Conservation (phyloP, 2,329 filamentous ascomycete species). For the Plectosphaerella sp. region DNA sequence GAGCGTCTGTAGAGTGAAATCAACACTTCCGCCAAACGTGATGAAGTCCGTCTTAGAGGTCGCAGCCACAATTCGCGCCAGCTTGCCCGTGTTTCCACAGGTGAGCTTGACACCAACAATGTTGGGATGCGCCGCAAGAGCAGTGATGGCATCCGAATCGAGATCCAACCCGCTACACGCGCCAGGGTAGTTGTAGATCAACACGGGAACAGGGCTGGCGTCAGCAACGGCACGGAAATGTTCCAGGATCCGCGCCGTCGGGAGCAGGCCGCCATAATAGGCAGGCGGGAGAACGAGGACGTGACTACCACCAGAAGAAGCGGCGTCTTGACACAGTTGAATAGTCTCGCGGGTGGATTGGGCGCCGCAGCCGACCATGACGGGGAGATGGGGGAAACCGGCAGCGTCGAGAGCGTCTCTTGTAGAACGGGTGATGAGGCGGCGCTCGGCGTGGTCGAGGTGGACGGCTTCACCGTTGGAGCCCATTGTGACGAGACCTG, state of each 20-base stretch:
- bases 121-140: constrained; percentile 56
- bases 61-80: constrained; percentile 58
- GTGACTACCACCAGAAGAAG: constrained; percentile 66
- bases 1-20: constrained; percentile 69
- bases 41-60: constrained; percentile 52
- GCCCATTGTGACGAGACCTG: constrained; percentile 72
- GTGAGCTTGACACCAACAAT: constrained; percentile 68
- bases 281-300: constrained; percentile 71
- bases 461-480: constrained; percentile 83
- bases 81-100: constrained; percentile 66
- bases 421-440: constrained; percentile 63
- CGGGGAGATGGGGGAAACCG: constrained; percentile 60
- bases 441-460: constrained; percentile 65
- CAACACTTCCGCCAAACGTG: constrained; percentile 67
- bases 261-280: constrained; percentile 69
- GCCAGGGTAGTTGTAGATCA: constrained; percentile 68
- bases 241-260: constrained; percentile 54
- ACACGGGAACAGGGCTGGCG: constrained; percentile 57
- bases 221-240: constrained; percentile 65
- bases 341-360: constrained; percentile 74
- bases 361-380: constrained; percentile 73
- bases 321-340: constrained; percentile 64
- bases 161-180: constrained; percentile 61
- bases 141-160: constrained; percentile 57
- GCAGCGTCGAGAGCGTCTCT: constrained; percentile 64